Evolutionary conservation across 2,329 filamentous ascomycete genomes (phyloP), one percentile per base, ranked within the genome.

Genomic region (Metarhizium album): DNA sequence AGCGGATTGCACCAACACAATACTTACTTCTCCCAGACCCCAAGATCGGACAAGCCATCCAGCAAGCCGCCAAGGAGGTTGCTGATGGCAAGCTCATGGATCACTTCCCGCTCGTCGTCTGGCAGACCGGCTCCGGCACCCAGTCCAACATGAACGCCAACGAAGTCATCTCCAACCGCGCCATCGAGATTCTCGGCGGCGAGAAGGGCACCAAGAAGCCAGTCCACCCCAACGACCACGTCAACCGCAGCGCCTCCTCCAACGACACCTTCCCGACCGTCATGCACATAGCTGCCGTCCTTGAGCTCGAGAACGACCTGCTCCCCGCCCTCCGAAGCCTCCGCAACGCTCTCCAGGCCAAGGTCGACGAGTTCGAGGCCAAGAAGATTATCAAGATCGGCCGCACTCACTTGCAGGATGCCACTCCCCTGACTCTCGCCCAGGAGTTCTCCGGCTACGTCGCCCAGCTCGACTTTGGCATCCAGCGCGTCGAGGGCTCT

Each of bases 71-170:
- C 57, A 80, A 84, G 56, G 93, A 98, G 75, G 91, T 98, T 40
- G 90, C 91, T 52, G 85, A 87, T 57, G 83, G 93, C 66, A 95
- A 96, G 79, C 84, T 97, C 62, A 70, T 94, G 64, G 90, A 96
- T 70, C 91, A 97, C 78, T 97, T 98, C 75, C 93, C 93, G 58
- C 87, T 97, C 54, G 91, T 97, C 52, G 91, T 98, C 66, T 98
- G 93, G 93, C 93, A 98, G 78, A 98, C 93, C 50, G 93, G 93
- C 57, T 97, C 93, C 47, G 93, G 93, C 67, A 97, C 93, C 29
- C 93, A 97, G 78, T 96, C 90, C 70, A 97, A 95, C 82, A 97
- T 97, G 93, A 98, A 98, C 75, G 90, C 91, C 68, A 98, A 98
- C 76, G 93, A 98, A 71, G 93, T 98, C 71, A 97, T 98, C 71